A percentile compares a stretch with the other conserved stretches of the same genome.
Conservation (phyloP, 495 filamentous ascomycete species). For the Amorphotheca resinae region DNA sequence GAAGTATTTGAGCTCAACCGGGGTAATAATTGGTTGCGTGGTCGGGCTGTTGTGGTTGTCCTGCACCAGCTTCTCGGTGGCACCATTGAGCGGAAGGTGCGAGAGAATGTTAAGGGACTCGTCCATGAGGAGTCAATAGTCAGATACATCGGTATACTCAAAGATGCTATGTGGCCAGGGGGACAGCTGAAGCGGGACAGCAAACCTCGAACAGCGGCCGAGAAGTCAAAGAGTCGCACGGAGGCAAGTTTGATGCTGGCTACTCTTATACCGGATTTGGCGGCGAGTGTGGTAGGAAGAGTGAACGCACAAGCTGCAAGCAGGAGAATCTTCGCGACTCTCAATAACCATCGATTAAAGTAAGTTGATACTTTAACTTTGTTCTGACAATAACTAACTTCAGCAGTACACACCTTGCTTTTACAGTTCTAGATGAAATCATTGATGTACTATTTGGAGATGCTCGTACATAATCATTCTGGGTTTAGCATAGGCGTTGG, state of each 20-base stretch:
- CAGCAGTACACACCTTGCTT: conserved; percentile 58
- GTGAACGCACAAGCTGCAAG: conserved; percentile 77
- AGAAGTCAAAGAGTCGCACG: conserved; percentile 55
- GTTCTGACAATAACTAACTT: background rate
- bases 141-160: conserved; percentile 57
- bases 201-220: conserved; percentile 44
- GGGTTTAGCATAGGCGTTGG: conserved; percentile 21
- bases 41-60: conserved; percentile 90
- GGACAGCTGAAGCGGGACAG: conserved; percentile 39
- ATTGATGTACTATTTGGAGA: conserved; percentile 57
- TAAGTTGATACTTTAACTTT: conserved; percentile 24
- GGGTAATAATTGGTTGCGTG: conserved; percentile 88
- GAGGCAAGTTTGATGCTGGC: conserved; percentile 74
- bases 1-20: conserved; percentile 91
- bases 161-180: conserved; percentile 68
- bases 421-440: conserved; percentile 70
- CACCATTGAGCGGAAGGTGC: conserved; percentile 88
- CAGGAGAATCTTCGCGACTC: conserved; percentile 63
- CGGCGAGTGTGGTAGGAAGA: conserved; percentile 72
- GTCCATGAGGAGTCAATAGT: conserved; percentile 68
- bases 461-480: conserved; percentile 11
- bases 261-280: conserved; percentile 68
- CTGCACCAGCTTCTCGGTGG: conserved; percentile 72
- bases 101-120: conserved; percentile 60
- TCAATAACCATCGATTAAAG: conserved; percentile 70